These are phyloP conservation scores for Nicotiana otophora DNA, from an alignment of 257 asterid genomes.

Conservation along the genomic window DNA sequence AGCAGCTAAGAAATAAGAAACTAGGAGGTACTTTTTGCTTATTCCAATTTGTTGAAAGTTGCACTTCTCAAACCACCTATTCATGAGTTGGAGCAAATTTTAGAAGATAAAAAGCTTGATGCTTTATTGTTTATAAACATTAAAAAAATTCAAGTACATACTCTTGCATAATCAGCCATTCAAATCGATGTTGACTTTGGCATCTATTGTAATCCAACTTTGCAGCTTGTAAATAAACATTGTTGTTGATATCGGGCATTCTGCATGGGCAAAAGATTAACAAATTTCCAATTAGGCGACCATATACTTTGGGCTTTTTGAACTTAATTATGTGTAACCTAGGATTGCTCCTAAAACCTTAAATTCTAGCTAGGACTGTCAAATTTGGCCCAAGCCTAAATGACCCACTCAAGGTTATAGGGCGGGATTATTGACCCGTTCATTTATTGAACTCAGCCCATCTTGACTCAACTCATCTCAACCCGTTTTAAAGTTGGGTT, in stretches of 20 bases:
- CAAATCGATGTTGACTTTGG: not conserved
- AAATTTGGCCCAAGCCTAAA: no score
- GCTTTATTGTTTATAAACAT: no score
- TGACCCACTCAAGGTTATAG: no score
- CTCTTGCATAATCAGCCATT: not conserved
- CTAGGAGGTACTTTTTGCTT: not conserved
- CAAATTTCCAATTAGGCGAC: not conserved
- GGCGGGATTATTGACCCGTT: no score
- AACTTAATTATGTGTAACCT: no score
- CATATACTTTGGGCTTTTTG: no score
- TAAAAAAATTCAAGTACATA: not conserved
- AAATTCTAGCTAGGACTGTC: no score
- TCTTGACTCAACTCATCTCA: no score
- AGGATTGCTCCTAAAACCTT: no score
- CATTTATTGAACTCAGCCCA: no score
- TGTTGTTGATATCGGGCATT: constrained; percentile 28
- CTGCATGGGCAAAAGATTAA: constrained; percentile 6
- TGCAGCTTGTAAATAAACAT: constrained; percentile 29
- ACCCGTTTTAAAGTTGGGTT: no score
- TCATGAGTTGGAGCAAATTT: no score
- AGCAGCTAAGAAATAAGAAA: not conserved
- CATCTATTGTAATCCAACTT: constrained; percentile 12
- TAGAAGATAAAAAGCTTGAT: not conserved
- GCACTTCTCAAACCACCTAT: not conserved
- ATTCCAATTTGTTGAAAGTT: not conserved